Evolutionary conservation across 768 basidiomycete genomes (phyloP).

Genomic region (Pleurotus cornucopiae): DNA sequence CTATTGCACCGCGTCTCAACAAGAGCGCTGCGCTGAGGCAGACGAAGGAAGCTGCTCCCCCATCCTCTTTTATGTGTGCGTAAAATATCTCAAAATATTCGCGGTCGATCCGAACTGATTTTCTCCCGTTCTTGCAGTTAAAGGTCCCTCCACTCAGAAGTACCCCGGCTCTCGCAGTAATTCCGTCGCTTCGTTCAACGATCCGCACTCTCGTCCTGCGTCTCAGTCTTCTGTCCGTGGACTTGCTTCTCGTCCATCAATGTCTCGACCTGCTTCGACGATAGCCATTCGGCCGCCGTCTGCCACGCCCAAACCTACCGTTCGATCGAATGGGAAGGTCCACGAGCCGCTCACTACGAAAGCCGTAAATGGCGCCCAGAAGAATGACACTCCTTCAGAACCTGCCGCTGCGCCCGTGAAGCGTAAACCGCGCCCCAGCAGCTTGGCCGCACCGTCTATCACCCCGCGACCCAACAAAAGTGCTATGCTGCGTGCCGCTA

Average conservation of each 20-base stretch:
- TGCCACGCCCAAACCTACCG: constrained; percentile 9
- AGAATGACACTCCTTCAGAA: background rate
- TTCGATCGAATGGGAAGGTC: constrained; percentile 5
- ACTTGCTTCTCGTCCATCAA: constrained; percentile 15
- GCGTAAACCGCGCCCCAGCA: constrained; percentile 51
- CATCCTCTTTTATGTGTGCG: constrained; percentile 71
- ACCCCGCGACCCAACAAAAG: constrained; percentile 70
- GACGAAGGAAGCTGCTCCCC: constrained; percentile 56
- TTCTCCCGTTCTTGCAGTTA: constrained; percentile 33
- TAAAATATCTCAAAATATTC: constrained; percentile 10
- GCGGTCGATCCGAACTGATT: background rate
- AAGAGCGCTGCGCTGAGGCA: constrained; percentile 70
- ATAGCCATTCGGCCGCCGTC: constrained; percentile 21
- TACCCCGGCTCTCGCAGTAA: constrained; percentile 40
- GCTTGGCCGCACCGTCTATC: constrained; percentile 56
- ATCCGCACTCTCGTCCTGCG: constrained; percentile 18
- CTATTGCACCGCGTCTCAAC: constrained; percentile 68
- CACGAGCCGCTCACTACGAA: constrained; percentile 9
- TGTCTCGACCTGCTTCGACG: constrained; percentile 40
- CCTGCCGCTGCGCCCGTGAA: constrained; percentile 17
- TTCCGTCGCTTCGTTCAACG: constrained; percentile 30
- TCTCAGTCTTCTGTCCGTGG: constrained; percentile 24
- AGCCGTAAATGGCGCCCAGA: constrained; percentile 16
- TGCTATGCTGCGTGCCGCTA: constrained; percentile 65
- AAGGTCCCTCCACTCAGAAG: constrained; percentile 36